Evolutionary conservation across 495 filamentous ascomycete genomes (phyloP).

Genomic region (Aspergillus leporis): DNA sequence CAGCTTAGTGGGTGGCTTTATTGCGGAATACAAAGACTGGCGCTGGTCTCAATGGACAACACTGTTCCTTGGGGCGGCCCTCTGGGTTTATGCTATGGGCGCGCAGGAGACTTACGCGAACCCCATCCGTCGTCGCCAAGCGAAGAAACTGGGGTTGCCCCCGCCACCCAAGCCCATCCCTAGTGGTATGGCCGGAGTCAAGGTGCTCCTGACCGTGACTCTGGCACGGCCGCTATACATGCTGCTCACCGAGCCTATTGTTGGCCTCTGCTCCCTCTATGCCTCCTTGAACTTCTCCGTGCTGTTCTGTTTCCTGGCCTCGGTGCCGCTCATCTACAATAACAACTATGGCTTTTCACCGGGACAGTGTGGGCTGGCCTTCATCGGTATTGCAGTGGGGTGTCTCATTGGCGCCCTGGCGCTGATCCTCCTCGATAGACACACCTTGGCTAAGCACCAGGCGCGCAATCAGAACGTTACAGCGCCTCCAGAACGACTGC

Average conservation of each 20-base stretch:
- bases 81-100: constrained; percentile 42
- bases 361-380: constrained; percentile 57
- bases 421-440: constrained; percentile 44
- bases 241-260: constrained; percentile 67
- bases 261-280: constrained; percentile 61
- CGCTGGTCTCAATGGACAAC: constrained; percentile 63
- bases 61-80: constrained; percentile 31
- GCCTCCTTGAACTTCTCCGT: constrained; percentile 62
- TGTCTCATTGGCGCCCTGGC: constrained; percentile 50
- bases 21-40: constrained; percentile 57
- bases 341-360: constrained; percentile 49
- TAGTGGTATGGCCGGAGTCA: constrained; percentile 30
- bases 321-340: constrained; percentile 56
- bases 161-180: constrained; percentile 37
- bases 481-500: constrained; percentile 52
- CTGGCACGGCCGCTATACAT: constrained; percentile 63
- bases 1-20: constrained; percentile 64
- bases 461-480: constrained; percentile 10
- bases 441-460: background rate
- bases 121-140: constrained; percentile 54
- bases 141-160: constrained; percentile 41
- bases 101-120: constrained; percentile 65
- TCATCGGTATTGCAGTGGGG: constrained; percentile 58
- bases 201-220: constrained; percentile 54
- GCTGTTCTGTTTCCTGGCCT: constrained; percentile 67